These are phyloP conservation scores for Peribolospora kevripleyi DNA, from an alignment of 768 basidiomycete species.

Conservation along the genomic window DNA sequence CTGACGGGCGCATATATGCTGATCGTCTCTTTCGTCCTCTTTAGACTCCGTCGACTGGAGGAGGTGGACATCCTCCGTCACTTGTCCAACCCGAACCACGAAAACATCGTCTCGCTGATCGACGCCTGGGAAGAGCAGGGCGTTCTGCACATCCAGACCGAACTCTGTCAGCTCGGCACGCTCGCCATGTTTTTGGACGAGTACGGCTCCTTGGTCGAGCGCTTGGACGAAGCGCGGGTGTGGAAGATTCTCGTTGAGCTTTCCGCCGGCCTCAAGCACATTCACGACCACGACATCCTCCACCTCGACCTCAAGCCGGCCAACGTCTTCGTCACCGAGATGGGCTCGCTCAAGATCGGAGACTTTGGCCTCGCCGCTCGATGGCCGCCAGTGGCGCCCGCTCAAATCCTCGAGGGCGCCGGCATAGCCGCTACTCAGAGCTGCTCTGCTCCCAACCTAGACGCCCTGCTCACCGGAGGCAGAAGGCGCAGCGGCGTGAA, in stretches of 20 bases:
- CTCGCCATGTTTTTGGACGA: constrained; percentile 73
- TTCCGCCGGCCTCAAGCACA: constrained; percentile 63
- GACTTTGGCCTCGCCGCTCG: constrained; percentile 97
- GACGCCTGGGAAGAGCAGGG: constrained; percentile 93
- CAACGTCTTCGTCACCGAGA: constrained; percentile 71
- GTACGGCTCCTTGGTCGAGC: constrained; percentile 53
- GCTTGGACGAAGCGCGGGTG: constrained; percentile 68
- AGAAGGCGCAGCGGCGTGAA: constrained; percentile 8
- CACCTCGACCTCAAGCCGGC: constrained; percentile 95
- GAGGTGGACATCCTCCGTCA: constrained; percentile 80
- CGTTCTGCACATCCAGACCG: constrained; percentile 71
- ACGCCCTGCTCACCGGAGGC: not conserved
- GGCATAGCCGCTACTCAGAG: not conserved
- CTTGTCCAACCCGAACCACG: constrained; percentile 25
- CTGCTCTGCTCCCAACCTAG: not conserved
- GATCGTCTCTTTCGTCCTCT: not conserved
- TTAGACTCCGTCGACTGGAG: constrained; percentile 50
- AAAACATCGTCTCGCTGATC: constrained; percentile 59
- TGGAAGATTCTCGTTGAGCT: constrained; percentile 92
- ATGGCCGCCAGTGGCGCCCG: constrained; percentile 41
- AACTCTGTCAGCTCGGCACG: constrained; percentile 81
- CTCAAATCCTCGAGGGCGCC: constrained; percentile 14
- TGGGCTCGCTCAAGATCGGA: constrained; percentile 81
- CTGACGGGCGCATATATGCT: not conserved
- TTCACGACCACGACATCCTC: constrained; percentile 67